phyloP scores from a whole-genome alignment of 129 eudicot species.

The sunflower (Helianthus annuus) region DNA sequence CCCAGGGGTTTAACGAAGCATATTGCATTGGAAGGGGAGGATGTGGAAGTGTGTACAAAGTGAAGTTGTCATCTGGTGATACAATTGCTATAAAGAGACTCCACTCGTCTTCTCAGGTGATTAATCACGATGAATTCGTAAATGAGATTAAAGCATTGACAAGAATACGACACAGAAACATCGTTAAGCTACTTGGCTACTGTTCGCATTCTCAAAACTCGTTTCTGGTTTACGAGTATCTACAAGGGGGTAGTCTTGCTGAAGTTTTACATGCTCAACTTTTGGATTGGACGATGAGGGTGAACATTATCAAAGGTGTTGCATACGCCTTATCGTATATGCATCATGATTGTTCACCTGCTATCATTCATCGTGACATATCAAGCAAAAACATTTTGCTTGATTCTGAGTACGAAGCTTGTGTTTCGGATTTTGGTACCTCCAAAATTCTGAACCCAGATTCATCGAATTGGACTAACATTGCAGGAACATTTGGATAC shows the following conservation, averaged over 20 bases:
- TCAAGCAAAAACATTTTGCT: slow-evolving; percentile 41
- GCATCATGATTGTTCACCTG: slow-evolving; percentile 44
- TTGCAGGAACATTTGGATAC: slow-evolving; percentile 43
- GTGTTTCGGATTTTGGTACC: slow-evolving; percentile 42
- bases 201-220: slow-evolving; percentile 30
- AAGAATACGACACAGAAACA: slow-evolving; percentile 33
- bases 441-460: slow-evolving; percentile 23
- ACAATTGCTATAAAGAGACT: slow-evolving; percentile 25
- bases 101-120: slow-evolving; percentile 20
- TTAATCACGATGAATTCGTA: neutral
- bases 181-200: slow-evolving; percentile 35
- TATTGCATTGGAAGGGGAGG: slow-evolving; percentile 41
- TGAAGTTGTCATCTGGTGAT: slow-evolving; percentile 17
- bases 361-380: slow-evolving; percentile 41
- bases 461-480: slow-evolving; percentile 33
- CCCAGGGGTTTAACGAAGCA: slow-evolving; percentile 28
- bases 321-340: slow-evolving; percentile 37
- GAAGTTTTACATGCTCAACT: slow-evolving; percentile 4
- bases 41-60: slow-evolving; percentile 37
- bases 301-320: slow-evolving; percentile 35
- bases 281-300: slow-evolving; percentile 34
- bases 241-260: slow-evolving; percentile 31
- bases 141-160: slow-evolving; percentile 35
- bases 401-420: slow-evolving; percentile 33
- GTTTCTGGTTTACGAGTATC: slow-evolving; percentile 34